Base-by-base conservation (phyloP, 179 eudicot species). In the Dionaea muscipula region DNA sequence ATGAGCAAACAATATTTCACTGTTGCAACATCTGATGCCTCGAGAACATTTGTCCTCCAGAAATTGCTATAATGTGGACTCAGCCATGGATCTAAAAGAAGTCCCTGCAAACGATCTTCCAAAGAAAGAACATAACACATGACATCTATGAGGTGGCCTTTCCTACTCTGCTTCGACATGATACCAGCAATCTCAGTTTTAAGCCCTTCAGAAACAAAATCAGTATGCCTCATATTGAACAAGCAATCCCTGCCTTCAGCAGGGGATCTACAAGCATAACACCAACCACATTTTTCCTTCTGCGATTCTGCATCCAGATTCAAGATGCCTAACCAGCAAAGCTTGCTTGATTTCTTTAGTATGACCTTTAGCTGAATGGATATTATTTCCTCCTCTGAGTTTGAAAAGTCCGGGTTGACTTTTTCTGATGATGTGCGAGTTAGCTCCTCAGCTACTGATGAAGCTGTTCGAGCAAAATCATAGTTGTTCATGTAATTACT, bases 251-350 rank as follows among this genome's bases (percentile, higher is more conserved):
- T 71, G 45, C 74, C 81, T 56, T 68, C 78, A n/a, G 75, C 95
- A 26, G 94, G 75, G 71, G 65, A 71, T 77, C 76, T 70, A 53
- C 99, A 93, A 60, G 82, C 66, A 61, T 81, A 71, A 75, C 99
- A 93, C 99, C 99, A 93, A 37, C 94, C 95, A 78, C 99, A 93
- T 60, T 72, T 83, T 74, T 89, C 99, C 65, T 69, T 83, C 66
- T 61, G 77, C 35, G 70, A 70, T 63, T 73, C 77, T 38, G 27
- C 63, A 60, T 55, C 48, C 8, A 70, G 52, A 48, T 63, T 73
- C 56, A 53, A 68, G 61, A 72, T 65, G 53, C 66, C 72, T 27
- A 82, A 63, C 96, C 99, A 93, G 46, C 68, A 76, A 70, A 77
- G 76, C 68, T 76, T 83, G 50, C 70, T 47, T 26, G 73, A 75